Base-by-base conservation (phyloP, 140 eudicot genomes). In the Anethum foeniculum region DNA sequence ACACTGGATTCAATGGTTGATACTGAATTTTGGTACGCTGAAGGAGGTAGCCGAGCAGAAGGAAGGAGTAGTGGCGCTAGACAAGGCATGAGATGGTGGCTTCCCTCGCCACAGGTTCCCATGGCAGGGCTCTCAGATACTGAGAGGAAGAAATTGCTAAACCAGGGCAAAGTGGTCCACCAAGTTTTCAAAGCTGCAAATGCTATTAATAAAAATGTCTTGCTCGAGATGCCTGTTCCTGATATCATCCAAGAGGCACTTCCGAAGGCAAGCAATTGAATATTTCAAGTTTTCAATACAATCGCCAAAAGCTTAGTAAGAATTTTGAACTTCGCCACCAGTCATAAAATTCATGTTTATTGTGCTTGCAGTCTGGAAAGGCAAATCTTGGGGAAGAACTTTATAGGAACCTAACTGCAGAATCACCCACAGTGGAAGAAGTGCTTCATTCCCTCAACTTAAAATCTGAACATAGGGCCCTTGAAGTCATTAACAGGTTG, bases 161-260 rank as follows among this genome's bases (percentile, higher is more conserved):
- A 85, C 81, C 89, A 79, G 83, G 96, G 97, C 11, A 92, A 88
- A 82, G 67, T 88, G 77, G 91, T 92, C 19, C 86, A 89, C 81
- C 97, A 95, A 80, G 88, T 91, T 39, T 95, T 89, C 83, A 95
- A 92, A 87, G 99, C 97, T 51, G 91, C 97, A 49, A 95, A 92
- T 86, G 71, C 97, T 12, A 95, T 92, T 81, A 95, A 92, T 11
- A 91, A 95, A 71, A 83, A 80, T 79, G 88, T 95, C 75, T 83
- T 95, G 83, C 85, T 71, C 39, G 96, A 89, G 84, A 92, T 95
- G 97, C 87, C 92, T 12, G 77, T 95, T n/a, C 99, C 99, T 41
- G 62, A 79, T 0, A 28, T 79, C 60, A 86, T 95, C 30, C 81
- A 85, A 25, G 93, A 95, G 52, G 93, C 99, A 44, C 93, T 95